Percentiles rank a stretch among this genome's conserved stretches.
phyloP scores from a whole-genome alignment of 2,329 filamentous ascomycete species.

The Fusarium succisae region DNA sequence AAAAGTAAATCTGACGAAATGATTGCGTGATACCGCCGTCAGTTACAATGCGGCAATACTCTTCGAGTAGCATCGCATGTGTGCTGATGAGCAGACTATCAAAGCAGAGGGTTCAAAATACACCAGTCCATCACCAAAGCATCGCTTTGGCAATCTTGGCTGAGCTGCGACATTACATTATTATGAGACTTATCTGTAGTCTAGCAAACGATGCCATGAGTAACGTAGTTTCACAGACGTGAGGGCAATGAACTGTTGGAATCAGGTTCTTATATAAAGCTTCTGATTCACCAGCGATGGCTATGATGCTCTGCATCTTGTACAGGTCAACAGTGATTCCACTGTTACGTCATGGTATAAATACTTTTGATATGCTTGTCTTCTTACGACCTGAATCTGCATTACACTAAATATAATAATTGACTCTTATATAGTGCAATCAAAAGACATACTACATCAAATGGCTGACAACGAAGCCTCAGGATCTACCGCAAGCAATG shows the following conservation, averaged over 20 bases:
- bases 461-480: background rate
- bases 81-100: background rate
- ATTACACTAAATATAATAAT: background rate
- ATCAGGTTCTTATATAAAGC: background rate
- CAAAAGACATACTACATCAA: background rate
- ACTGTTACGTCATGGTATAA: background rate
- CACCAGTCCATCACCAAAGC: background rate
- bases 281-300: background rate
- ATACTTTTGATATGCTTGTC: fast-evolving
- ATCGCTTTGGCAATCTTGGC: background rate
- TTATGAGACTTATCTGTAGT: background rate
- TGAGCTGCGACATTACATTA: background rate
- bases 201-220: background rate
- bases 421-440: background rate
- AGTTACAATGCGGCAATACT: background rate
- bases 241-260: background rate
- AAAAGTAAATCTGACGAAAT: background rate
- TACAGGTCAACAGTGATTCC: background rate
- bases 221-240: background rate
- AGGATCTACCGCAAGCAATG: background rate
- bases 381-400: fast-evolving
- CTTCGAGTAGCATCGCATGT: no score
- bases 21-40: background rate
- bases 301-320: background rate
- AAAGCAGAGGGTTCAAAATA: background rate